Conservation (phyloP, 2,329 filamentous ascomycete species). For the Cryphonectria japonica region DNA sequence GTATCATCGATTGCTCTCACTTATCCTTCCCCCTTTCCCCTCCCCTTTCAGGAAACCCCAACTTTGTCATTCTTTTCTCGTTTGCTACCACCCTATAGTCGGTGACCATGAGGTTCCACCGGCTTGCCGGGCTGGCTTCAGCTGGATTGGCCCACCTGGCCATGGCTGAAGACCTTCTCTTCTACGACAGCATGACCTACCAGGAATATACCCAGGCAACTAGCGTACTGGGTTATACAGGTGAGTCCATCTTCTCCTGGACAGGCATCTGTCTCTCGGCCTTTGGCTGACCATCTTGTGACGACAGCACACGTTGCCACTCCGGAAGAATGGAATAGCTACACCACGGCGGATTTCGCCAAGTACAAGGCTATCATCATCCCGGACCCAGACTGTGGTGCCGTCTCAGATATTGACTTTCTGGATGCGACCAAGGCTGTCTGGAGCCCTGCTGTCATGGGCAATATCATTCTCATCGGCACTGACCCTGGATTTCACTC, state of each 20-base stretch:
- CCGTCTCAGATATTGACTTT: slow-evolving; percentile 39
- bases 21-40: neutral
- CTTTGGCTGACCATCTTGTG: slow-evolving; percentile 10
- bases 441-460: slow-evolving; percentile 46
- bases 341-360: slow-evolving; percentile 47
- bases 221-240: slow-evolving; percentile 28
- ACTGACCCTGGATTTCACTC: slow-evolving; percentile 43
- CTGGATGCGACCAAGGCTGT: slow-evolving; percentile 43
- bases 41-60: neutral
- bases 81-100: neutral
- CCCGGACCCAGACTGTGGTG: slow-evolving; percentile 43
- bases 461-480: slow-evolving; percentile 48
- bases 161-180: slow-evolving; percentile 34
- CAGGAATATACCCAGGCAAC: slow-evolving; percentile 34
- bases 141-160: slow-evolving; percentile 27
- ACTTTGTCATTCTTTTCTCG: neutral
- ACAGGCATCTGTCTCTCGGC: neutral
- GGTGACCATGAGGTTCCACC: slow-evolving; percentile 21
- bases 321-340: slow-evolving; percentile 42
- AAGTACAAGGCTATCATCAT: slow-evolving; percentile 50
- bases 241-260: slow-evolving; percentile 18
- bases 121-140: slow-evolving; percentile 26
- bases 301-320: slow-evolving; percentile 40
- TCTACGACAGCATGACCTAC: slow-evolving; percentile 33
- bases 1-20: slow-evolving; percentile 11